Percentiles rank a stretch among this genome's conserved stretches.
phyloP scores from a whole-genome alignment of 2,329 filamentous ascomycete genomes.

The Leptosphaerulina australis region DNA sequence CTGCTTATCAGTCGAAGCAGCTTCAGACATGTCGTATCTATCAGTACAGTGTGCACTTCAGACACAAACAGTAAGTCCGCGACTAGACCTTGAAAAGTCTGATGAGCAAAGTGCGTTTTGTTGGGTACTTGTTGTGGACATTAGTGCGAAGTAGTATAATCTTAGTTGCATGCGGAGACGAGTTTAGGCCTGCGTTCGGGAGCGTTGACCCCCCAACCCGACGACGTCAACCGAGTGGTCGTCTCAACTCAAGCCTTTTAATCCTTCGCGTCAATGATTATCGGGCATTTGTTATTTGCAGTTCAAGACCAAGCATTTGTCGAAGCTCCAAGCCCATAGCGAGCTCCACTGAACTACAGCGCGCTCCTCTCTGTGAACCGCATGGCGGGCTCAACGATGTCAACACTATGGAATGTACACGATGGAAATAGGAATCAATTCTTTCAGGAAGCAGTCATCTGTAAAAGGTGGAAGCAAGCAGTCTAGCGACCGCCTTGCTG shows the following conservation, averaged over 20 bases:
- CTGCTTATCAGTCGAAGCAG: not conserved
- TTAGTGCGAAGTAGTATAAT: slow-evolving; percentile 3
- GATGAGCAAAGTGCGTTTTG: not conserved
- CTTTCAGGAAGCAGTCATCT: not conserved
- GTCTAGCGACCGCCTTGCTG: not conserved
- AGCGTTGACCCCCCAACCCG: slow-evolving; percentile 3
- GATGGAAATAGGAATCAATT: not conserved
- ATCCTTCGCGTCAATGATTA: not conserved
- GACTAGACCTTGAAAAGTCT: not conserved
- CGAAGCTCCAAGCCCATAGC: not conserved
- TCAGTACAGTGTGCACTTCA: not conserved
- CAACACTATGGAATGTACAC: not conserved
- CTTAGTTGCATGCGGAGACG: slow-evolving; percentile 10
- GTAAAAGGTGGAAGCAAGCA: not conserved
- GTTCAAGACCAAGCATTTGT: slow-evolving; percentile 6
- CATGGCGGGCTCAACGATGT: not conserved
- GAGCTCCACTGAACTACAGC: slow-evolving; percentile 7
- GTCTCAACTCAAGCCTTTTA: slow-evolving; percentile 2
- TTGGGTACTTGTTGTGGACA: slow-evolving; percentile 5
- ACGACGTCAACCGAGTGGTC: not conserved
- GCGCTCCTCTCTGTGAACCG: not conserved
- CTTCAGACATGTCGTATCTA: not conserved
- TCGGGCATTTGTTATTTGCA: not conserved
- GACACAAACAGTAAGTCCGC: not conserved
- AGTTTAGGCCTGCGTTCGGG: not conserved